Percentiles rank a stretch among this genome's conserved stretches.
Conservation (phyloP, 495 filamentous ascomycete genomes). For the Aspergillus egyptiacus region DNA sequence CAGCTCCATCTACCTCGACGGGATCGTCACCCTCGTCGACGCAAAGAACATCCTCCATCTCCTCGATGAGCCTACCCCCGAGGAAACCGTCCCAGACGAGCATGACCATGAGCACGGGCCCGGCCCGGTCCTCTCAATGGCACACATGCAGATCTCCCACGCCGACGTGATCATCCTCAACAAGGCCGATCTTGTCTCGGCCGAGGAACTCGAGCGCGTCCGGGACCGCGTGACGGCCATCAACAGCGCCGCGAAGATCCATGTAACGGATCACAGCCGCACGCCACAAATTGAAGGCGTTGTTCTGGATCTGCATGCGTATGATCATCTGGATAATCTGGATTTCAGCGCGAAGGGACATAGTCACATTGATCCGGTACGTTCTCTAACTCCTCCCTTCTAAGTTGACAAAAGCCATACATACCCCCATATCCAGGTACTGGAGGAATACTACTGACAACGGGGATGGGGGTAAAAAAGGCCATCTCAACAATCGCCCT, state of each 20-base stretch:
- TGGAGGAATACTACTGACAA: too few species aligned
- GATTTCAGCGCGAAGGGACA: conserved; percentile 63
- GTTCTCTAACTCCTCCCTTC: conserved; percentile 13
- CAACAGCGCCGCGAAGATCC: conserved; percentile 82
- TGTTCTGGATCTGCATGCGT: conserved; percentile 86
- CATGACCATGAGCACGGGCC: conserved; percentile 41
- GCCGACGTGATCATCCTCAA: conserved; percentile 96
- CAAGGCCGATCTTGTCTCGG: conserved; percentile 82
- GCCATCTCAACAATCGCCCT: conserved; percentile 84
- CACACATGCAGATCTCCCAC: conserved; percentile 93
- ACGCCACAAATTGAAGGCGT: conserved; percentile 79
- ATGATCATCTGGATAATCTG: conserved; percentile 68
- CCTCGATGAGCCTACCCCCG: conserved; percentile 66
- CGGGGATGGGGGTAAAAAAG: too few species aligned
- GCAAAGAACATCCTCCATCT: conserved; percentile 82
- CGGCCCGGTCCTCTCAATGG: conserved; percentile 73
- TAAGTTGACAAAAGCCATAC: background rate
- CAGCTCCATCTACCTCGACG: conserved; percentile 91
- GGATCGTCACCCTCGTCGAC: conserved; percentile 93
- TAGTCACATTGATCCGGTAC: conserved; percentile 77
- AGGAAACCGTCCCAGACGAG: conserved; percentile 41
- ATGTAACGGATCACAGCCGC: conserved; percentile 70
- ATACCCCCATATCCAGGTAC: too few species aligned
- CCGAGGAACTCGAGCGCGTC: conserved; percentile 58
- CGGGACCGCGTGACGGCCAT: conserved; percentile 67